Evolutionary conservation across 345 rosid species (phyloP).

Genomic region (Anacardium occidentale): DNA sequence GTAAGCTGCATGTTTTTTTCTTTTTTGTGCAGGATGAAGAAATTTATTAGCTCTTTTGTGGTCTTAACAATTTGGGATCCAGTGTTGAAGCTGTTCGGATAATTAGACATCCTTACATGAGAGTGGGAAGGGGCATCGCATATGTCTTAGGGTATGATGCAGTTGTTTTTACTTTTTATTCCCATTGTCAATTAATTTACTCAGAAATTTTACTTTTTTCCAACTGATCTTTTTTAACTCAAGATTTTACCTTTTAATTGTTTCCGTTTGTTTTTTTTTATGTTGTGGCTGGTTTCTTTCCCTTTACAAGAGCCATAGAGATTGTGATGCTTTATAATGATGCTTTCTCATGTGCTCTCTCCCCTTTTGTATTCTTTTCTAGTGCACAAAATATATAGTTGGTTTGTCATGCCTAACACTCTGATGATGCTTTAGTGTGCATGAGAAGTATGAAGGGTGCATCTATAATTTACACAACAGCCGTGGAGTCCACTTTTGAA

Average conservation of each 20-base stretch:
- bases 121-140: slow-evolving; percentile 93
- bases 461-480: background rate
- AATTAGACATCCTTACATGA: slow-evolving; percentile 74
- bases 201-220: background rate
- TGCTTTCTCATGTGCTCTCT: background rate
- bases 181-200: background rate
- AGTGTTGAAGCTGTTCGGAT: slow-evolving; percentile 89
- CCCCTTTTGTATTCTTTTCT: background rate
- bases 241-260: background rate
- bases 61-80: slow-evolving; percentile 55
- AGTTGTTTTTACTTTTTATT: slow-evolving; percentile 1
- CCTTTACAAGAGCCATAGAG: background rate
- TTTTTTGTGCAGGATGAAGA: slow-evolving; percentile 73
- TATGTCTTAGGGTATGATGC: slow-evolving; percentile 79
- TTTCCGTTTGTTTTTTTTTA: background rate
- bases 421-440: background rate
- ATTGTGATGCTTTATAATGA: background rate
- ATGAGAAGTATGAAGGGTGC: background rate
- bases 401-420: background rate
- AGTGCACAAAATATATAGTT: background rate
- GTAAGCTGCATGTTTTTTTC: slow-evolving; percentile 1
- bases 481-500: background rate
- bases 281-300: background rate
- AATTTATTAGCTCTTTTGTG: slow-evolving; percentile 71
- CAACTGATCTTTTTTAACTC: background rate